Conservation (phyloP, 768 basidiomycete genomes). For the Ramaria rubella region DNA sequence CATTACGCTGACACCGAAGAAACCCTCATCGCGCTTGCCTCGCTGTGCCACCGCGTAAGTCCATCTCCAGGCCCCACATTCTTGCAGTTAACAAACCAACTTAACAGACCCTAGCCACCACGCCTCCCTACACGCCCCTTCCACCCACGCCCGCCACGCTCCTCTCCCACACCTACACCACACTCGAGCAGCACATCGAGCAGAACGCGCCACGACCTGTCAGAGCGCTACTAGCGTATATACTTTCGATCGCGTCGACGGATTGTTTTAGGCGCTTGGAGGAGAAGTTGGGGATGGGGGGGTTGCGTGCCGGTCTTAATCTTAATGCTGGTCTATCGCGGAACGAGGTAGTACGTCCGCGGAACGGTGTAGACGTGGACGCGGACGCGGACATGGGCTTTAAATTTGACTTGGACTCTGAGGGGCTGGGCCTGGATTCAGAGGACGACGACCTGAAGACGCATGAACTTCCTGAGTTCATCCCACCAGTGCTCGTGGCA, state of each 20-base stretch:
- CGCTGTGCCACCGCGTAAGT: conserved; percentile 38
- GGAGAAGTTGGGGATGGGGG: conserved; percentile 48
- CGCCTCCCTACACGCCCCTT: conserved; percentile 27
- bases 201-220: conserved; percentile 43
- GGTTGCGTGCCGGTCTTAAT: not conserved
- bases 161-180: conserved; percentile 55
- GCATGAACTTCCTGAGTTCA: conserved; percentile 54
- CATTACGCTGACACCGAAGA: conserved; percentile 47
- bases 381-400: conserved; percentile 32
- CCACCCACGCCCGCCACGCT: conserved; percentile 42
- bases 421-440: not conserved
- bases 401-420: conserved; percentile 14
- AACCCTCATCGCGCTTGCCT: conserved; percentile 44
- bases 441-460: not conserved
- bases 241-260: conserved; percentile 57
- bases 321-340: not conserved
- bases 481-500: conserved; percentile 43
- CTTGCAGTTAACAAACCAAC: not conserved
- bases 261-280: conserved; percentile 57
- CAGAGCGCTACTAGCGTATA: conserved; percentile 54
- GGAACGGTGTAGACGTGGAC: too few relatives aligned
- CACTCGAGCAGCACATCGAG: conserved; percentile 48
- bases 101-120: conserved; percentile 22
- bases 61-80: not conserved
- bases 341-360: too few relatives aligned